Evolutionary conservation across 805 yeast genomes (phyloP).

Genomic region (Monosporozyma unispora): DNA sequence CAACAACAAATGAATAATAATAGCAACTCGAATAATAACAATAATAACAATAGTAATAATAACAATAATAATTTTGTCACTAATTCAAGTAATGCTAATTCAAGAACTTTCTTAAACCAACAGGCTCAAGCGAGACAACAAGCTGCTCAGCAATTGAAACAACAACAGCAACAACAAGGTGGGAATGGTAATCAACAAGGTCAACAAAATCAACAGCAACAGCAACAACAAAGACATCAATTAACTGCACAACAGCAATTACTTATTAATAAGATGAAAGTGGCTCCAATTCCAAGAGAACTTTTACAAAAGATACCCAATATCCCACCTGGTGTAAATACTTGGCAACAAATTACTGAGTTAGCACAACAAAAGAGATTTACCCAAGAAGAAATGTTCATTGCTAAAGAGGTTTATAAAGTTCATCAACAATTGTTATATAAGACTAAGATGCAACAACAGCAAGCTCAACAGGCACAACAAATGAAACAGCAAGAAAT

Average conservation of each 20-base stretch:
- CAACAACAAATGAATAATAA: conserved; percentile 1
- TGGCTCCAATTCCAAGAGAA: conserved; percentile 44
- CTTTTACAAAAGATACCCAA: conserved; percentile 22
- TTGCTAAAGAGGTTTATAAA: conserved; percentile 40
- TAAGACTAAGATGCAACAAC: conserved; percentile 37
- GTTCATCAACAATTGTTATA: conserved; percentile 53
- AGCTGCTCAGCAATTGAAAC: conserved; percentile 38
- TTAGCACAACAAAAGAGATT: conserved; percentile 29
- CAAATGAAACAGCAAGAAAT: conserved; percentile 20
- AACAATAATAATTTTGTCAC: conserved; percentile 10
- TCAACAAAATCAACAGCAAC: conserved; percentile 32
- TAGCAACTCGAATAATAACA: conserved; percentile 18
- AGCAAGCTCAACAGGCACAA: conserved; percentile 17
- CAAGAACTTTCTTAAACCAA: conserved; percentile 36
- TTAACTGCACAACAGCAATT: conserved; percentile 19
- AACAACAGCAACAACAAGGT: conserved; percentile 19
- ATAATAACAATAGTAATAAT: conserved; percentile 24
- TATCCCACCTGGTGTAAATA: conserved; percentile 60
- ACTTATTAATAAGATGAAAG: conserved; percentile 42
- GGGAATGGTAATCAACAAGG: conserved; percentile 31
- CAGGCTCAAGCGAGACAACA: conserved; percentile 47
- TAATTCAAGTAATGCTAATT: conserved; percentile 23
- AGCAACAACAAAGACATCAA: conserved; percentile 15
- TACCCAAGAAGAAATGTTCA: conserved; percentile 26
- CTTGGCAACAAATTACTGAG: conserved; percentile 49